Evolutionary conservation across 2,329 filamentous ascomycete genomes (phyloP), one percentile per base, ranked within the genome.

Genomic region (Phyllosticta capitalensis): DNA sequence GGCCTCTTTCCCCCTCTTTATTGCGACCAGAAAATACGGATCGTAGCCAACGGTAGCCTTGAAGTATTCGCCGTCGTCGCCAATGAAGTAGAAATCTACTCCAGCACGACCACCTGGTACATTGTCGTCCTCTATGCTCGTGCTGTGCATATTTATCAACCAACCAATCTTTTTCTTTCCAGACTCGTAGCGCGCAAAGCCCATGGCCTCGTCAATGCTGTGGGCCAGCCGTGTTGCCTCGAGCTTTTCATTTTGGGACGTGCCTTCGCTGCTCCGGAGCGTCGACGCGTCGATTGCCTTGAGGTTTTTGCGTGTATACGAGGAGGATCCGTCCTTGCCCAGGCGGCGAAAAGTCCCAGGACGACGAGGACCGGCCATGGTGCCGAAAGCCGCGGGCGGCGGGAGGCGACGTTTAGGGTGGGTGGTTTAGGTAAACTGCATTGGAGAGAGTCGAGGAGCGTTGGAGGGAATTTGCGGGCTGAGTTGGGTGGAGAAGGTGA

Each of bases 1-100:
- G 56, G 84, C 82, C 76, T 99, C 95, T 67, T 85, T 86, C 7
- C 91, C 90, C 69, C 87, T 89, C 73, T 91, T 94, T 56, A 92
- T 89, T 0, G 92, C 92, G 57, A 99, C 84, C 62, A 99, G 76
- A 67, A 99, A 96, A 77, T 99, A 99, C 0, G 94, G 94, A 67
- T 97, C 91, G 72, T 96, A 97, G 76, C 96, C 90, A 64, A 99
- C 77, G 0, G 92, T 96, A 10, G 94, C 92, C 73, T 99, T 99
- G 81, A 99, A 99, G 5, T 88, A 92, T 54, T 86, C 84, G 14
- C 90, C 85, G 60, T 95, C 89, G 53, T 74, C 72, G 60, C 69
- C 72, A 61, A 99, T 87, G 75, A 99, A 99, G 78, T 96, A 99
- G 75, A 91, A 96, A 76, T 99, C 94, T 60, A 99, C 84, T 9